phyloP scores from a whole-genome alignment of 2,329 filamentous ascomycete species.

The Corniculantispora saksenae region DNA sequence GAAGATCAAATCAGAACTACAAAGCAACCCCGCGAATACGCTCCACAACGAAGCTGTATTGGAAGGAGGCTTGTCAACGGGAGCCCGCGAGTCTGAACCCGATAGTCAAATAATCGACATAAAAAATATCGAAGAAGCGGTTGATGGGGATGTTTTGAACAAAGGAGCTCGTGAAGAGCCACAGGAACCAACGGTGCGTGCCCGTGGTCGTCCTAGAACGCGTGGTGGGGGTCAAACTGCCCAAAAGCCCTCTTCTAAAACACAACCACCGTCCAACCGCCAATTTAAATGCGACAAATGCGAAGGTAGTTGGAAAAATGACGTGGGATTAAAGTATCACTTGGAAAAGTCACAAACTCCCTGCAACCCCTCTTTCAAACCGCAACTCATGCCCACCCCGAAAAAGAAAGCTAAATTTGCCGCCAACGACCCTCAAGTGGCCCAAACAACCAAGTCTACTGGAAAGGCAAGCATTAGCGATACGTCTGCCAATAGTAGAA shows the following conservation, averaged over 20 bases:
- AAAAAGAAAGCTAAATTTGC: slow-evolving; percentile 19
- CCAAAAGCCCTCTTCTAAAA: neutral
- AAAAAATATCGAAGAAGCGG: neutral
- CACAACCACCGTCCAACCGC: slow-evolving; percentile 15
- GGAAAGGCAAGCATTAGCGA: neutral
- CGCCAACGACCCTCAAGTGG: neutral
- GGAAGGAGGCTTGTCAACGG: neutral
- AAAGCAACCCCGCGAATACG: neutral
- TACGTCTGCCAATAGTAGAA: neutral
- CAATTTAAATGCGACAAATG: slow-evolving; percentile 55
- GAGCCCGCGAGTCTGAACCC: too few relatives aligned
- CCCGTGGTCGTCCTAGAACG: slow-evolving; percentile 4
- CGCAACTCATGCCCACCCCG: slow-evolving; percentile 18
- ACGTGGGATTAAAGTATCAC: slow-evolving; percentile 60
- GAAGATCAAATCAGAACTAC: slow-evolving; percentile 24
- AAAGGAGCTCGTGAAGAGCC: neutral
- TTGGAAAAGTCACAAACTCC: slow-evolving; percentile 53
- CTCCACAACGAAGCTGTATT: neutral
- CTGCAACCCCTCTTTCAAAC: slow-evolving; percentile 51
- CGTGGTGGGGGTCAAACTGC: slow-evolving; percentile 20
- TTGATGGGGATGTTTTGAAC: too few relatives aligned
- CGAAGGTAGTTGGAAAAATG: slow-evolving; percentile 57
- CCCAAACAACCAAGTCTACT: neutral
- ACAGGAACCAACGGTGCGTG: neutral
- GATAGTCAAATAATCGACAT: neutral